phyloP scores from a whole-genome alignment of 1,284 basidiomycete genomes.

The Amylostereum chailletii region DNA sequence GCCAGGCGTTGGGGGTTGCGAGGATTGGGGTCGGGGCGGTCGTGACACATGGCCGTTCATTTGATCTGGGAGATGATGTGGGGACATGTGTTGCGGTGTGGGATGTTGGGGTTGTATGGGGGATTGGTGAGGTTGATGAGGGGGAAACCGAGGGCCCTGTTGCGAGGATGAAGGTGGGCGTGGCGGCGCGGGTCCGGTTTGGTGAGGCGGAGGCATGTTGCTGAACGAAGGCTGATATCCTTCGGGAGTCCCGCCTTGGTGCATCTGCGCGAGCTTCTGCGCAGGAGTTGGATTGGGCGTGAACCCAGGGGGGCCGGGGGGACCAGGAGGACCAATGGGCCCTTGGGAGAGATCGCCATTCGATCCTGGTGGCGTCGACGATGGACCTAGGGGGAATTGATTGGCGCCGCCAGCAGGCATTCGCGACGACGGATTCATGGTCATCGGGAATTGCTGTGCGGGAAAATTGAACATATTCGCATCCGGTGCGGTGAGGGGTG shows the following conservation, averaged over 20 bases:
- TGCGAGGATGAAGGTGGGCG: constrained; percentile 10
- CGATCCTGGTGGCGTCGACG: constrained; percentile 34
- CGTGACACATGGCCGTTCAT: constrained; percentile 16
- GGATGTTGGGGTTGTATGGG: constrained; percentile 9
- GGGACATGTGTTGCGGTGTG: constrained; percentile 11
- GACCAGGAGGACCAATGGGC: constrained; percentile 10
- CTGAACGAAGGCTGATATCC: constrained; percentile 4
- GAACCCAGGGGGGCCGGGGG: constrained; percentile 15
- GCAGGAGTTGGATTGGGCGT: constrained; percentile 48
- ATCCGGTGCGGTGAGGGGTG: constrained; percentile 21
- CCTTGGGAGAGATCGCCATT: constrained; percentile 30
- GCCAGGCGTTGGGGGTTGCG: constrained; percentile 14
- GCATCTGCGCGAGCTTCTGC: constrained; percentile 47
- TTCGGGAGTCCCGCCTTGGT: constrained; percentile 16
- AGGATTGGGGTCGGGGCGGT: constrained; percentile 17
- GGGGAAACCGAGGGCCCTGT: constrained; percentile 9
- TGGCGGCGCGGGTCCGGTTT: constrained; percentile 11
- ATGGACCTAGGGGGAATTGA: constrained; percentile 32
- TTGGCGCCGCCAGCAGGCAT: constrained; percentile 23
- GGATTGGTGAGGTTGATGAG: constrained; percentile 7
- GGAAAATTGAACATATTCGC: no score
- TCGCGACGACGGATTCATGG: constrained; percentile 24
- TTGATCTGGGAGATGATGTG: constrained; percentile 12
- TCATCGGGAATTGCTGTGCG: constrained; percentile 26
- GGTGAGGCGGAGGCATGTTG: constrained; percentile 23